Conservation (phyloP, 78 protist species). For the Dictyostelium capitatum region DNA sequence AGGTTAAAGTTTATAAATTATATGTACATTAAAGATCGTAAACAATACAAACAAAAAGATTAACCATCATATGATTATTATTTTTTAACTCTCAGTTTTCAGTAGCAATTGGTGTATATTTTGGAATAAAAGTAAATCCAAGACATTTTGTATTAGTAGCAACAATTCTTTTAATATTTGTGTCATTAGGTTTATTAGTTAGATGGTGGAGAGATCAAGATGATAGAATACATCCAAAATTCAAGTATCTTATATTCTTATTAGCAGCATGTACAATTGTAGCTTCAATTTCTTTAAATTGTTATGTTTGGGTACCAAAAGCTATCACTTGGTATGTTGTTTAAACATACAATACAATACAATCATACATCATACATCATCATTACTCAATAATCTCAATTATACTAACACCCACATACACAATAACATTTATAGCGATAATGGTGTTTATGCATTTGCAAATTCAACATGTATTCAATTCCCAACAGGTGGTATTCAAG, state of each 20-base stretch:
- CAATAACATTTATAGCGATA: conserved; percentile 13
- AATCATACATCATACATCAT: not conserved
- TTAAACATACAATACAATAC: not conserved
- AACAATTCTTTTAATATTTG: not conserved
- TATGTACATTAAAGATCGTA: too few species aligned
- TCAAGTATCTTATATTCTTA: conserved; percentile 36
- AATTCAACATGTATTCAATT: not conserved
- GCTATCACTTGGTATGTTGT: not conserved
- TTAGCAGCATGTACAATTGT: conserved; percentile 19
- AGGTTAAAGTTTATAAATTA: too few species aligned
- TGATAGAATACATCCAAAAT: conserved; percentile 75
- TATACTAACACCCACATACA: not conserved
- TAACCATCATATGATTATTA: not conserved
- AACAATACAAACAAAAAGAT: not conserved
- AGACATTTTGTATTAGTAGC: conserved; percentile 64
- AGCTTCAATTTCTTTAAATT: conserved; percentile 36
- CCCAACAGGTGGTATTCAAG: not conserved
- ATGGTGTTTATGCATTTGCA: not conserved
- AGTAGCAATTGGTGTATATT: conserved; percentile 59
- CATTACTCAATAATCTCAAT: not conserved
- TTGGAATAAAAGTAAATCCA: conserved; percentile 43
- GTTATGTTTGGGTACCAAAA: conserved; percentile 51
- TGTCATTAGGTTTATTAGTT: conserved; percentile 32
- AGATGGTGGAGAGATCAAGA: conserved; percentile 79
- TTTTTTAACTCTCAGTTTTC: conserved; percentile 34